Evolutionary conservation across 2,329 filamentous ascomycete species (phyloP).

Genomic region (Cercospora sp.): DNA sequence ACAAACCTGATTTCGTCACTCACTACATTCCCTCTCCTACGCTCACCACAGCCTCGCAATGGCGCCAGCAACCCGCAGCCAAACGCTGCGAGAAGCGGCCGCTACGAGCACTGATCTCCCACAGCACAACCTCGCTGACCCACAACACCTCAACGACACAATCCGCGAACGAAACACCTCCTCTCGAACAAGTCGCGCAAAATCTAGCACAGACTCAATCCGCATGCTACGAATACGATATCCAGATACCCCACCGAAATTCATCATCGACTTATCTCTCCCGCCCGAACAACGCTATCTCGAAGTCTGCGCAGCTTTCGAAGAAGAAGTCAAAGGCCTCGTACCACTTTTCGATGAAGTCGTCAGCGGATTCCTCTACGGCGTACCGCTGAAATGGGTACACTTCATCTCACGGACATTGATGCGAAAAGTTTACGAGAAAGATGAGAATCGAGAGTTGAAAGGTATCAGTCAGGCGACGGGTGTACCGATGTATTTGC

Average conservation of each 20-base stretch:
- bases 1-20: not conserved
- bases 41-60: conserved; percentile 8
- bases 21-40: not conserved
- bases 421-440: conserved; percentile 53
- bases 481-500: conserved; percentile 58
- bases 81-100: conserved; percentile 17
- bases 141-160: conserved; percentile 5
- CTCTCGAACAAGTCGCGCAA: not conserved
- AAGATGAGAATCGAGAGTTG: conserved; percentile 63
- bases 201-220: not conserved
- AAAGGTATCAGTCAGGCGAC: conserved; percentile 55
- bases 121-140: conserved; percentile 15
- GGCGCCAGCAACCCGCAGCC: conserved; percentile 18
- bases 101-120: conserved; percentile 18
- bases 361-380: conserved; percentile 40
- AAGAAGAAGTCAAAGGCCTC: conserved; percentile 47
- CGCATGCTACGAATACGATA: conserved; percentile 10
- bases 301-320: conserved; percentile 50
- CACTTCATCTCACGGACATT: conserved; percentile 47
- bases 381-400: conserved; percentile 35
- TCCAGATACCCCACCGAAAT: conserved; percentile 28
- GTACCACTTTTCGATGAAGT: conserved; percentile 55
- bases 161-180: not conserved
- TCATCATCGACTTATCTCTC: conserved; percentile 55
- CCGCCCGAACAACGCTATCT: conserved; percentile 56